Evolutionary conservation across 495 filamentous ascomycete species (phyloP), one percentile per base, ranked within the genome.

Genomic region (Hypoxylon trugodes): DNA sequence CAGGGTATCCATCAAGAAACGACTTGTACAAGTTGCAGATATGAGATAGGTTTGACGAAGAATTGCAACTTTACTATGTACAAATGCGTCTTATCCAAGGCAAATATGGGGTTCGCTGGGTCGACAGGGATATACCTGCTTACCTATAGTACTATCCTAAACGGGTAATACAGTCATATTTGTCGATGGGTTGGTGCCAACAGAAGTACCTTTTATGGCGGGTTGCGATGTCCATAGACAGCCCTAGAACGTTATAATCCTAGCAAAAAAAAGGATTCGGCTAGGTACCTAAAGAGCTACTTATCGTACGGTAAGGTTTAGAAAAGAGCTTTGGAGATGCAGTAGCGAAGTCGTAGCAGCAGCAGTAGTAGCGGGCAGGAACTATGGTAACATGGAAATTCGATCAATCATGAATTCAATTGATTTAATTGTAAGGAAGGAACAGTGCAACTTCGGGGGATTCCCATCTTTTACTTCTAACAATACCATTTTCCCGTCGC

Each of bases 401-500:
- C 24, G 50, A 60, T 54, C 16, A 50, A 38, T 57, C 38, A 66
- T 22, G 36, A 53, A 59, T 4, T 32, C 19, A 41, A 41, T 49
- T 16, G 38, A 52, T 40, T 16, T n/a, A 21, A 30, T 40, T 48
- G 43, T 30, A 35, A 33, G 49, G 25, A 42, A 28, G 25, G 35
- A 42, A n/a, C n/a, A n/a, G 40, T 43, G 47, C 33, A 60, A 51
- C 55, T 57, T 61, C 56, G 56, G 56, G 56, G 50, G 61, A 56
- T 66, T n/a, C 63, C 63, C 57, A 66, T 66, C 33, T 54, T 10
- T 32, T 21, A 46, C 37, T 16, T 4, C 57, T 24, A 55, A 66
- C 56, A 66, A 66, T 66, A 56, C 63, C 63, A 66, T 66, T 57
- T 45, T 33, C 35, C 18, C 25, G 24, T 28, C 19, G 10, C 26